phyloP scores from a whole-genome alignment of 2,329 filamentous ascomycete species.

The Alternaria longipes region DNA sequence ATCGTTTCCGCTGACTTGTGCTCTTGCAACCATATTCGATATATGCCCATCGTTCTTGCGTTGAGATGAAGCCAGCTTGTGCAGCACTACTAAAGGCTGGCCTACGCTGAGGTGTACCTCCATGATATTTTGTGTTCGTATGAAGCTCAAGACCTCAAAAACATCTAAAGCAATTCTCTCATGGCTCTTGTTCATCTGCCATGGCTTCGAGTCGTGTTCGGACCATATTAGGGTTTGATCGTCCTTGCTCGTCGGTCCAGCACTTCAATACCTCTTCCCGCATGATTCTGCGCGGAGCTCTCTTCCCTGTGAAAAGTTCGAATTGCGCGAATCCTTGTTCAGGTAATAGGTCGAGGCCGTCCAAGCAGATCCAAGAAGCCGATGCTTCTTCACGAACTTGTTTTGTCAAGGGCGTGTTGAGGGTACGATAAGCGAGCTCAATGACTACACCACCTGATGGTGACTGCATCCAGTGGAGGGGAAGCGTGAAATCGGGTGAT shows the following conservation, averaged over 20 bases:
- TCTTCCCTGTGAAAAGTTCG: slow-evolving; percentile 78
- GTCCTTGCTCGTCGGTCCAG: slow-evolving; percentile 42
- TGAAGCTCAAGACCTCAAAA: not conserved
- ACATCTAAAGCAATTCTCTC: slow-evolving; percentile 5
- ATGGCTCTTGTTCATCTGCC: slow-evolving; percentile 39
- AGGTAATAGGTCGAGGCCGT: slow-evolving; percentile 77
- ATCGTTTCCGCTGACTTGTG: not conserved
- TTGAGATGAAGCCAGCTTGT: not conserved
- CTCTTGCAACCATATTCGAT: fast-evolving
- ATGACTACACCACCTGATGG: slow-evolving; percentile 80
- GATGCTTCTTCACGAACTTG: slow-evolving; percentile 71
- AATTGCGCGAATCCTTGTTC: slow-evolving; percentile 84
- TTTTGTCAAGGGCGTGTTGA: slow-evolving; percentile 73
- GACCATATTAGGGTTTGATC: slow-evolving; percentile 37
- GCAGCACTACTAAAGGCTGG: not conserved
- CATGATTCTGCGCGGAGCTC: slow-evolving; percentile 76
- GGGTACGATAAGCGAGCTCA: slow-evolving; percentile 75
- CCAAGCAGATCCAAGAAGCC: slow-evolving; percentile 76
- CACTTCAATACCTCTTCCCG: slow-evolving; percentile 65
- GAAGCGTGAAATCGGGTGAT: slow-evolving; percentile 74
- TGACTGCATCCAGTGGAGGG: slow-evolving; percentile 73
- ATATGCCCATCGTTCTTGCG: not conserved
- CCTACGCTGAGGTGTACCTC: not conserved
- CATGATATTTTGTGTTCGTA: fast-evolving
- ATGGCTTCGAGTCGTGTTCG: slow-evolving; percentile 41